These are phyloP conservation scores for Phaeosphaeriaceae sp. DNA, from an alignment of 2,329 filamentous ascomycete genomes.

Conservation along the genomic window DNA sequence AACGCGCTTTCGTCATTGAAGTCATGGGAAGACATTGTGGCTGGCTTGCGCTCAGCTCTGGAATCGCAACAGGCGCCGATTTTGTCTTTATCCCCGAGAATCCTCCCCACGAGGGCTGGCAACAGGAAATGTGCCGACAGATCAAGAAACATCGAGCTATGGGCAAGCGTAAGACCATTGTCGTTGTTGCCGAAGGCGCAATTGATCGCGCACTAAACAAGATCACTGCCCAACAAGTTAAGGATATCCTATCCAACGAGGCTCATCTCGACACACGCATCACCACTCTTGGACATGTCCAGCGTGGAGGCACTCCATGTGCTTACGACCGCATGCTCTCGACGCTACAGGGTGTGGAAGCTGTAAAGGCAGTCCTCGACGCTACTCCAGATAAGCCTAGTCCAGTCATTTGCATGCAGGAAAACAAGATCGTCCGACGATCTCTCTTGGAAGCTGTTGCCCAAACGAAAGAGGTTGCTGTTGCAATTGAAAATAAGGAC, in stretches of 20 bases:
- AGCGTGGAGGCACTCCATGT: slow-evolving; percentile 89
- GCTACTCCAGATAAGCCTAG: slow-evolving; percentile 83
- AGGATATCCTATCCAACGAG: slow-evolving; percentile 81
- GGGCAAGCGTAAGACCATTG: slow-evolving; percentile 97
- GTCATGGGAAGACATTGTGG: slow-evolving; percentile 99
- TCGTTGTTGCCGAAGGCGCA: slow-evolving; percentile 95
- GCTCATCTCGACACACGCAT: slow-evolving; percentile 89
- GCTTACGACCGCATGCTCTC: slow-evolving; percentile 94
- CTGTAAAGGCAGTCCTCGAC: slow-evolving; percentile 42
- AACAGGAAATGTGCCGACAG: slow-evolving; percentile 52
- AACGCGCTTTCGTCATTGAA: slow-evolving; percentile 90
- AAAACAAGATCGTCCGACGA: slow-evolving; percentile 96
- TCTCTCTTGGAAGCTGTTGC: slow-evolving; percentile 87
- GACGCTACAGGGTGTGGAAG: slow-evolving; percentile 73
- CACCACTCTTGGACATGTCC: slow-evolving; percentile 95
- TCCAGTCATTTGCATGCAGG: slow-evolving; percentile 93
- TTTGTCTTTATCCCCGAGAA: slow-evolving; percentile 98
- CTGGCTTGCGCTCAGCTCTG: slow-evolving; percentile 95
- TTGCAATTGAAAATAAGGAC: slow-evolving; percentile 81
- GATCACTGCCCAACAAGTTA: slow-evolving; percentile 81
- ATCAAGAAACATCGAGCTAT: slow-evolving; percentile 74
- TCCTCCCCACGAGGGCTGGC: slow-evolving; percentile 86
- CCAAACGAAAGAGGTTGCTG: slow-evolving; percentile 82
- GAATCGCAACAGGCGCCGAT: slow-evolving; percentile 92
- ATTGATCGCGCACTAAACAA: slow-evolving; percentile 73